These are phyloP conservation scores for Pyrus betulifolia DNA, from an alignment of 306 rosid species.

Conservation along the genomic window DNA sequence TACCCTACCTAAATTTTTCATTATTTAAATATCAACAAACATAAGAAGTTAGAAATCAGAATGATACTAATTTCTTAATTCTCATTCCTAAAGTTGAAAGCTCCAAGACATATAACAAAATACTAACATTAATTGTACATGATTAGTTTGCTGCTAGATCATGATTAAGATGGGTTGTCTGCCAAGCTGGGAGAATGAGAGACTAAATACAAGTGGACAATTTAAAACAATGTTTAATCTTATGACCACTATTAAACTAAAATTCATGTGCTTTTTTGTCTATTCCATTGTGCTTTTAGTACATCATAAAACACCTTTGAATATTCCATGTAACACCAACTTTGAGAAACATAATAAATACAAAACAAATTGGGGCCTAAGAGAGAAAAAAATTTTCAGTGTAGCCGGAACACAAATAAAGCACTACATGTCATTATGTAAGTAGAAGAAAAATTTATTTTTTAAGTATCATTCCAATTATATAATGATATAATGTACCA, in stretches of 20 bases:
- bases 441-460: no score
- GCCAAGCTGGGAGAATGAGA: constrained; percentile 15
- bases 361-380: not conserved
- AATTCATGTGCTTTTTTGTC: not conserved
- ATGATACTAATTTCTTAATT: no score
- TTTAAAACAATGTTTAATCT: not conserved
- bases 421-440: no score
- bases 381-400: no score
- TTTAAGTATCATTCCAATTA: no score
- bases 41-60: no score
- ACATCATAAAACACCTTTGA: not conserved
- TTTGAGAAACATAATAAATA: constrained; percentile 1
- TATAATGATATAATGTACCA: no score
- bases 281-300: not conserved
- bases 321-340: not conserved
- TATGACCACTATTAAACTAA: not conserved
- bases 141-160: not conserved
- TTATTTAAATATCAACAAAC: no score
- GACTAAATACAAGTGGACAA: not conserved
- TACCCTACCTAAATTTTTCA: no score
- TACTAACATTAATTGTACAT: not conserved
- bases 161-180: not conserved
- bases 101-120: not conserved
- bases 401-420: no score
- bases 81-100: not conserved